Evolutionary conservation across 345 rosid genomes (phyloP), one percentile per base, ranked within the genome.

Genomic region (Populus simonii): DNA sequence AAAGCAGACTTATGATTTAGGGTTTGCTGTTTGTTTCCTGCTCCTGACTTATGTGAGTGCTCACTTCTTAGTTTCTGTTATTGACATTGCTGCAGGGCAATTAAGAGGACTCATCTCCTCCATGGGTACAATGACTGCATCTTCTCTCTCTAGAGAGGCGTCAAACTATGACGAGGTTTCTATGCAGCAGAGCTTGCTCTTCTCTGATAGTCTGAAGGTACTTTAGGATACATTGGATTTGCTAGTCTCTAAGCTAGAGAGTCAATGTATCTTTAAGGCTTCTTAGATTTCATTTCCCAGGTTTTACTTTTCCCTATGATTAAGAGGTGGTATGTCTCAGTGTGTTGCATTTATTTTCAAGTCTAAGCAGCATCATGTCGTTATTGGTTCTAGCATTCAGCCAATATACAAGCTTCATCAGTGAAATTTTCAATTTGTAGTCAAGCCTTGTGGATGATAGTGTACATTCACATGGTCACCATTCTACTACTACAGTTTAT

Each of bases 201-300:
- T 93, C 88, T 88, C 94, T 45, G 93, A 92, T 85, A 87, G 93
- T 83, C 97, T 93, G 39, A 92, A 92, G 96, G 98, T 92, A 83
- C 68, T 73, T 11, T 70, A 23, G 59, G n/a, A 13, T 68, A 35
- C 6, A n/a, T 35, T 45, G 71, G 8, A 41, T 61, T 31, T 36
- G 6, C 17, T 51, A 3, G 38, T 76, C 23, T 33, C 47, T 53
- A 29, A 53, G 20, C 16, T 43, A 73, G 12, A 13, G 20, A 27
- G 12, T 31, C 23, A 31, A 20, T 66, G 8, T 2, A 61, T 47
- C 17, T 47, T 47, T 47, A 47, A 47, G 53, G 53, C 53, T 15
- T 12, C 53, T 47, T 47, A 12, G 12, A 20, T 61, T 61, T 61
- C 66, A 23, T n/a, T 61, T 61, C 29, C 66, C 15, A 20, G 25